Conservation (phyloP, 306 rosid species). For the Vigna angularis region DNA sequence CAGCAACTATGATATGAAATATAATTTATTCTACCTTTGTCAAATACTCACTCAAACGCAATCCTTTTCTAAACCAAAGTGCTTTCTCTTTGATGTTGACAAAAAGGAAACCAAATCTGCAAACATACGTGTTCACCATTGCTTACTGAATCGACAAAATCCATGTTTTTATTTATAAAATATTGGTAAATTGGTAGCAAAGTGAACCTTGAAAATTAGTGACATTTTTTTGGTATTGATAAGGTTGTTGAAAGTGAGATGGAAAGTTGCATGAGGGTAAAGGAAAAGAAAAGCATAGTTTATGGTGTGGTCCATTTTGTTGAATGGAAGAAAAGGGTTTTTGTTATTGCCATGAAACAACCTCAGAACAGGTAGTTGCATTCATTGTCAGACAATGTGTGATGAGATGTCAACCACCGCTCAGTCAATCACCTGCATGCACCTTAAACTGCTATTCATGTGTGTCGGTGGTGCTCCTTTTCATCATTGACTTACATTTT, state of each 20-base stretch:
- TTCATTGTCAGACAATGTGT: conserved; percentile 9
- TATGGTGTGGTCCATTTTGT: not conserved
- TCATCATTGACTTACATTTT: not conserved
- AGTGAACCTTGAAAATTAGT: not conserved
- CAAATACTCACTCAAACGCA: conserved; percentile 25
- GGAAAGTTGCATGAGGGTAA: not conserved
- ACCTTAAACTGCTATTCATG: not conserved
- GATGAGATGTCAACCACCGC: conserved; percentile 9
- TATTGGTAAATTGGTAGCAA: not conserved
- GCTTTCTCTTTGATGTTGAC: conserved; percentile 7
- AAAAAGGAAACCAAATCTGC: conserved; percentile 6
- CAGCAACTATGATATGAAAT: not conserved
- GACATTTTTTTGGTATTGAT: not conserved
- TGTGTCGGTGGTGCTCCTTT: not conserved
- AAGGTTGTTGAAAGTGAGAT: not conserved
- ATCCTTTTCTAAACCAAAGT: not conserved
- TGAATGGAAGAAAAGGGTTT: not conserved
- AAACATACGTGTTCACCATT: not conserved
- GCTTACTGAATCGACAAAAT: not conserved
- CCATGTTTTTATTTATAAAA: too few relatives aligned
- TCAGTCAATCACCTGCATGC: not conserved
- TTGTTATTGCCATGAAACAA: not conserved
- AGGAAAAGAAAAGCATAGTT: not conserved
- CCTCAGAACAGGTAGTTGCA: not conserved
- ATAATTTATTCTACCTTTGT: not conserved